Evolutionary conservation across 768 basidiomycete species (phyloP), one percentile per base, ranked within the genome.

Genomic region (Boletus rubescentipes): DNA sequence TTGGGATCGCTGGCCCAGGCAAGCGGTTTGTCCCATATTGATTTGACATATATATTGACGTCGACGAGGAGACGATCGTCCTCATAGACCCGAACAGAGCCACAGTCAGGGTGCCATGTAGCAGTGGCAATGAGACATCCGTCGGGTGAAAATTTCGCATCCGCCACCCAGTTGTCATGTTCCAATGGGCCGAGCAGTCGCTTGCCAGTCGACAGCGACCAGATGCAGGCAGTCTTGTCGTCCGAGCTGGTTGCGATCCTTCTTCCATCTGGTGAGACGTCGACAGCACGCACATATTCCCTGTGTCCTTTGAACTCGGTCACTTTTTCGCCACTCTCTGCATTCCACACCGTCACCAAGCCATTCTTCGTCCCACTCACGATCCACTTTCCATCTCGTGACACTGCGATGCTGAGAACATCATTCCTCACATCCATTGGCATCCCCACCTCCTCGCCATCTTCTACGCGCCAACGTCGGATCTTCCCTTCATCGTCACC

Each of bases 291-390:
- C 2, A 48, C 46, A 1, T 1, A 3, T 2, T 7, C 8, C 8
- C 1, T 10, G 20, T 46, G 43, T 8, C 4, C 46, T 18, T 29
- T n/a, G 16, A 49, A 44, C 6, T 50, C 30, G 20, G 9, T 3
- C 30, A 36, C 29, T 12, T 46, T 30, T 3, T 38, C 9, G 41
- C 39, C 32, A 11, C 15, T 44, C 35, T 48, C 21, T 4, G 36
- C 36, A 20, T 51, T 26, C 57, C 54, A 56, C 18, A 58, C 54
- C 1, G 2, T 37, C 18, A 56, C 39, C 37, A 14, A 3, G 21
- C 54, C 57, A 15, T 6, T 10, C 0, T 2, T 0, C 16, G 18
- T 29, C 21, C 49, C 57, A 12, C 20, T 9, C 1, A 36, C 54
- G 18, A 58, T 6, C n/a, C n/a, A n/a, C n/a, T n/a, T n/a, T n/a